Evolutionary conservation across 2,329 filamentous ascomycete species (phyloP), one percentile per base, ranked within the genome.

Genomic region (Claviceps quebecensis): DNA sequence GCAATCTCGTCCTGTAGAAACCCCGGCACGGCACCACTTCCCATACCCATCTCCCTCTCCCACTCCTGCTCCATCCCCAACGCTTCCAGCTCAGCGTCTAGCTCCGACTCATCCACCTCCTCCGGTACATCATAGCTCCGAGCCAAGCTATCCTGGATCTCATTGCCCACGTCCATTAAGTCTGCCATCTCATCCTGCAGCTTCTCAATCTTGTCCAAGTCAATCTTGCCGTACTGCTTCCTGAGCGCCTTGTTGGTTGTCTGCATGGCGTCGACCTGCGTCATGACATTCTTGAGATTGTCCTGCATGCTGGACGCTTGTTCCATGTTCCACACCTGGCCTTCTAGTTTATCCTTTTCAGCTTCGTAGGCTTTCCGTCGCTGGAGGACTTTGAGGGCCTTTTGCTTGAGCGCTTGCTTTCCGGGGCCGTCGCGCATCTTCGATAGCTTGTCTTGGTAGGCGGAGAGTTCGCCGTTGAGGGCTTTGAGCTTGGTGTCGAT

Each of bases 141-240:
- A 54, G 86, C 84, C 52, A 98, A 84, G 58, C 86, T 90, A 71
- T 97, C 93, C 70, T 98, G 89, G 54, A 98, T 98, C 68, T 98
- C 93, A 68, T 97, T 97, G 3, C 93, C 91, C 55, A 96, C 84
- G 64, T 98, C 93, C 80, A 98, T 87, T 61, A 98, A 68, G 69
- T 98, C 93, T 5, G 90, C 90, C 93, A 98, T 97, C 71, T 98
- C 91, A 66, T 98, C 93, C 77, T 98, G 91, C 76, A 98, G 79
- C 59, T 85, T 77, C 76, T 98, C 93, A 60, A 98, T 97, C 76
- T 95, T 89, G 69, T 97, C 93, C 51, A 98, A 84, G 63, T 98
- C 86, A 58, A 98, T 86, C 74, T 96, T 96, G 60, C 91, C 91
- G 65, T 97, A 97, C 74, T 97, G 91, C 67, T 87, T 86, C 64